Evolutionary conservation across 129 eudicot species (phyloP).

Genomic region (Pseudognaphalium luteoalbum): DNA sequence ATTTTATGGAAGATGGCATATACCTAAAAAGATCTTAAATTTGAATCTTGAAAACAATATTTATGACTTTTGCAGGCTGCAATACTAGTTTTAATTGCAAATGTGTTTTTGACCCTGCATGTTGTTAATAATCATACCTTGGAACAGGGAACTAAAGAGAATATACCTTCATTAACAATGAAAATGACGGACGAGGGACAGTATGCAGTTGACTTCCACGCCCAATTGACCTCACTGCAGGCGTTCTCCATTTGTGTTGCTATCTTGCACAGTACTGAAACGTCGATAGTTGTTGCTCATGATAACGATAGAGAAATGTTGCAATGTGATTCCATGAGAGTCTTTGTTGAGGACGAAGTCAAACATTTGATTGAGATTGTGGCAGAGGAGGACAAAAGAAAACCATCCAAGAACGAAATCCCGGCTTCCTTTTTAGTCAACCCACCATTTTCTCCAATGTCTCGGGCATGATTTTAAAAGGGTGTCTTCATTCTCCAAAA

Average conservation of each 20-base stretch:
- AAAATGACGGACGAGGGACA: slow-evolving; percentile 47
- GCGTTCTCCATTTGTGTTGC: slow-evolving; percentile 84
- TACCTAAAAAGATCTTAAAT: background rate
- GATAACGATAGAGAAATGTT: slow-evolving; percentile 47
- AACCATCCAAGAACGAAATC: slow-evolving; percentile 42
- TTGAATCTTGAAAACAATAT: background rate
- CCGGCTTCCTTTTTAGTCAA: slow-evolving; percentile 64
- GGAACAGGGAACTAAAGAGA: slow-evolving; percentile 66
- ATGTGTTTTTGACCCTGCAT: background rate
- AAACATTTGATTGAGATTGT: slow-evolving; percentile 57
- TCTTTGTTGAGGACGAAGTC: slow-evolving; percentile 68
- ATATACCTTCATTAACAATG: slow-evolving; percentile 59
- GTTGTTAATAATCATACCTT: slow-evolving; percentile 7
- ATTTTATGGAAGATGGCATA: background rate
- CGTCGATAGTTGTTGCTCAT: slow-evolving; percentile 41
- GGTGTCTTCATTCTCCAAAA: slow-evolving; percentile 22
- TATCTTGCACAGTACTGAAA: slow-evolving; percentile 68
- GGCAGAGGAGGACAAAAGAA: slow-evolving; percentile 61
- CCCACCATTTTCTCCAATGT: slow-evolving; percentile 93
- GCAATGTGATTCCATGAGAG: slow-evolving; percentile 67
- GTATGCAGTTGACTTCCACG: slow-evolving; percentile 76
- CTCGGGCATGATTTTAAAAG: slow-evolving; percentile 47
- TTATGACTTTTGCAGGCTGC: background rate
- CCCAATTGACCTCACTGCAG: slow-evolving; percentile 68
- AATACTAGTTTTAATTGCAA: slow-evolving; percentile 6